Evolutionary conservation across 2,329 filamentous ascomycete genomes (phyloP).

Genomic region (Penicillium sp.): DNA sequence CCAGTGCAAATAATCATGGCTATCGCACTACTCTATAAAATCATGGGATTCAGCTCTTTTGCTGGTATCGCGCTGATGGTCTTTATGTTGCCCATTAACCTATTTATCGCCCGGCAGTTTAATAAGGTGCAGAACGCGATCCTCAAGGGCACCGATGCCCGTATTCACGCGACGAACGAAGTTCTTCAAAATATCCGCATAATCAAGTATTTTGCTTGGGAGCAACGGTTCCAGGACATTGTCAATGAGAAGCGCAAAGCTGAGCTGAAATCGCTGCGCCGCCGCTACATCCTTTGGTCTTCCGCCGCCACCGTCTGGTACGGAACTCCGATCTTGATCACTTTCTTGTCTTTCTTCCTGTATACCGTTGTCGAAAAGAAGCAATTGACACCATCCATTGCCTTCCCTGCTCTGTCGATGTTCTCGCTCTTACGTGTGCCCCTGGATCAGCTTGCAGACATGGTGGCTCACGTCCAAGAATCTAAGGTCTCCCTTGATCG

Average conservation of each 20-base stretch:
- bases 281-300: conserved; percentile 88
- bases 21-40: conserved; percentile 76
- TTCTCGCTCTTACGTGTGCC: conserved; percentile 93
- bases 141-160: conserved; percentile 87
- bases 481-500: conserved; percentile 95
- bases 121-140: conserved; percentile 84
- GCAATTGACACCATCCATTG: conserved; percentile 83
- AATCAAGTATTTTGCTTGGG: conserved; percentile 99
- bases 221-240: conserved; percentile 79
- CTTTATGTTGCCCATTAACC: conserved; percentile 83
- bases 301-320: conserved; percentile 93
- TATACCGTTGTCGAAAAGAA: conserved; percentile 91
- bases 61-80: conserved; percentile 90
- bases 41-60: conserved; percentile 90
- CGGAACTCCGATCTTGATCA: conserved; percentile 90
- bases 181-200: conserved; percentile 96
- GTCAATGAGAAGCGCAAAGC: conserved; percentile 83
- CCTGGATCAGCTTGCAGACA: conserved; percentile 92
- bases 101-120: conserved; percentile 83
- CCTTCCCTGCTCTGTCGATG: conserved; percentile 92
- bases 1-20: conserved; percentile 85
- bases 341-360: conserved; percentile 90
- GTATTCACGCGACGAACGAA: conserved; percentile 95
- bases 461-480: conserved; percentile 98
- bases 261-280: conserved; percentile 76